These are phyloP conservation scores for Hypoxylon sp. DNA, from an alignment of 2,329 filamentous ascomycete species.

Conservation along the genomic window DNA sequence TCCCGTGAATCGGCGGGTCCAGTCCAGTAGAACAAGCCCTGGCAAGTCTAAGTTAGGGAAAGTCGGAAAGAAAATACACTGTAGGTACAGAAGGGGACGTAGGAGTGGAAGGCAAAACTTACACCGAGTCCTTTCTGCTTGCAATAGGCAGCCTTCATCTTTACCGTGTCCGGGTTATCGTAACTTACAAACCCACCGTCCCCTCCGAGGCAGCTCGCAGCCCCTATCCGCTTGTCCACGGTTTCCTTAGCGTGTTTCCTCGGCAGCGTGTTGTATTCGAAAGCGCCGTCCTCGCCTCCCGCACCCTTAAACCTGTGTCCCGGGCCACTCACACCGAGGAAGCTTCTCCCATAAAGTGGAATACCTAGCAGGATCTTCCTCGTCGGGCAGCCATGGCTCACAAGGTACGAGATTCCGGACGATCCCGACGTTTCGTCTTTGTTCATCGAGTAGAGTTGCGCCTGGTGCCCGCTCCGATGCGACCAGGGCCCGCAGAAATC, in stretches of 20 bases:
- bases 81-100: background rate
- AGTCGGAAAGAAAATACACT: background rate
- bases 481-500: slow-evolving; percentile 84
- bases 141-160: slow-evolving; percentile 81
- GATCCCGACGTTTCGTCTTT: slow-evolving; percentile 76
- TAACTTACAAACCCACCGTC: slow-evolving; percentile 86
- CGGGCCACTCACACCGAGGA: slow-evolving; percentile 74
- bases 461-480: slow-evolving; percentile 77
- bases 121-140: slow-evolving; percentile 78
- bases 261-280: slow-evolving; percentile 82
- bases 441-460: slow-evolving; percentile 76
- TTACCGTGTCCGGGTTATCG: slow-evolving; percentile 82
- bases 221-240: slow-evolving; percentile 76
- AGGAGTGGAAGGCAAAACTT: slow-evolving; percentile 52
- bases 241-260: slow-evolving; percentile 72
- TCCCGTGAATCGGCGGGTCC: slow-evolving; percentile 78
- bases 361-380: slow-evolving; percentile 83
- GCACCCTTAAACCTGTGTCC: slow-evolving; percentile 72
- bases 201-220: slow-evolving; percentile 79
- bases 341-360: slow-evolving; percentile 82
- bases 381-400: slow-evolving; percentile 75
- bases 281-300: slow-evolving; percentile 76
- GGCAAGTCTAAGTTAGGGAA: slow-evolving; percentile 25
- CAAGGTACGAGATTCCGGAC: slow-evolving; percentile 75
- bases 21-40: slow-evolving; percentile 87